These are phyloP conservation scores for Taphrina populina DNA, from an alignment of 1,139 yeast genomes.

Conservation along the genomic window DNA sequence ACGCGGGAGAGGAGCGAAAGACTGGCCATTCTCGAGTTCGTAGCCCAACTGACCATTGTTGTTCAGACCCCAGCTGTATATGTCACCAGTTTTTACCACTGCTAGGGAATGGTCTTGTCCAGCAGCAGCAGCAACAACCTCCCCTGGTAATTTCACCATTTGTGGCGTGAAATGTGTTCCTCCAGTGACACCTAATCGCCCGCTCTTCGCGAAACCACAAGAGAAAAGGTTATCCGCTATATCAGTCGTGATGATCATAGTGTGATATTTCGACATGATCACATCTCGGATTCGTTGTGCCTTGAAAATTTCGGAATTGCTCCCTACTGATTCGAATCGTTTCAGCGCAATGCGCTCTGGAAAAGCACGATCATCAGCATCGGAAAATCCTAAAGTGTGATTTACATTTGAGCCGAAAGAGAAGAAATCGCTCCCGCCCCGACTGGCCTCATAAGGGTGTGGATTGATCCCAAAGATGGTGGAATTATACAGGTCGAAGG, in stretches of 20 bases:
- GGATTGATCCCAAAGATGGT: slow-evolving; percentile 40
- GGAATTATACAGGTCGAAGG: slow-evolving; percentile 41
- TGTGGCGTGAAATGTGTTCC: slow-evolving; percentile 45
- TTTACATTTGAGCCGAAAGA: slow-evolving; percentile 68
- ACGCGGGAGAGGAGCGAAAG: slow-evolving; percentile 53
- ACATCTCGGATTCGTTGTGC: slow-evolving; percentile 49
- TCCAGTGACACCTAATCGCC: slow-evolving; percentile 63
- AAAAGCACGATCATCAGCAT: slow-evolving; percentile 56
- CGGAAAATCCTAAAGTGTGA: slow-evolving; percentile 68
- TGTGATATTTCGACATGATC: slow-evolving; percentile 64
- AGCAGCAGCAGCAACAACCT: slow-evolving; percentile 52
- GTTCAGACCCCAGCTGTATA: slow-evolving; percentile 80
- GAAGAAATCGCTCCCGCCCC: slow-evolving; percentile 49
- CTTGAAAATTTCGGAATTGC: slow-evolving; percentile 17
- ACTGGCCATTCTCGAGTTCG: slow-evolving; percentile 44
- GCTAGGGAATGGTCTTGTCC: slow-evolving; percentile 69
- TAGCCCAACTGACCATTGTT: slow-evolving; percentile 65
- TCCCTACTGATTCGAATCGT: slow-evolving; percentile 14
- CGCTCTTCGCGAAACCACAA: slow-evolving; percentile 70
- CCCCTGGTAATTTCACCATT: slow-evolving; percentile 43
- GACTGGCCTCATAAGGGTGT: slow-evolving; percentile 50
- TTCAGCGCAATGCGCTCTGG: slow-evolving; percentile 44
- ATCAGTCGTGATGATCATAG: slow-evolving; percentile 59
- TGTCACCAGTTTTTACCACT: slow-evolving; percentile 53
- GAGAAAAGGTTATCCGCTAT: slow-evolving; percentile 52